phyloP scores from a whole-genome alignment of 2,329 filamentous ascomycete species.

The Whalleya microplaca region DNA sequence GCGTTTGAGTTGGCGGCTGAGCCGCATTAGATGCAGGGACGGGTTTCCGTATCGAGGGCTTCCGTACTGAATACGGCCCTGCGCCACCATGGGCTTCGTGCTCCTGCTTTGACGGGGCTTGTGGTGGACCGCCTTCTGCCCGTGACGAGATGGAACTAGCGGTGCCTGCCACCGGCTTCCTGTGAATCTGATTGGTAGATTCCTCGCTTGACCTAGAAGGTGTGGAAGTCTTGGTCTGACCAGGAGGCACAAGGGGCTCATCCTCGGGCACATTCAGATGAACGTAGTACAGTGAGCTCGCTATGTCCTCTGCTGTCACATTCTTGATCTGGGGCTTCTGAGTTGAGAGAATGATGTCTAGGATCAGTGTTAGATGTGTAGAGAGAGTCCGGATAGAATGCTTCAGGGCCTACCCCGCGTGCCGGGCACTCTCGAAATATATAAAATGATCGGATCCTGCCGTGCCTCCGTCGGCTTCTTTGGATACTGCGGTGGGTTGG shows the following conservation, averaged over 20 bases:
- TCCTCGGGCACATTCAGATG: constrained; percentile 74
- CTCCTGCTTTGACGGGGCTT: constrained; percentile 28
- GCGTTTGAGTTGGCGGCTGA: constrained; percentile 7
- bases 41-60: constrained; percentile 20
- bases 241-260: constrained; percentile 40
- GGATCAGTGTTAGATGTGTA: constrained; percentile 20
- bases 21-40: constrained; percentile 4
- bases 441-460: constrained; percentile 77
- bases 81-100: constrained; percentile 18
- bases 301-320: constrained; percentile 84
- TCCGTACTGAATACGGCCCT: constrained; percentile 10
- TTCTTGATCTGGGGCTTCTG: constrained; percentile 87
- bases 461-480: constrained; percentile 71
- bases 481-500: constrained; percentile 85
- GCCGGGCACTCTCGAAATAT: constrained; percentile 91
- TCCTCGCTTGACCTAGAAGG: constrained; percentile 50
- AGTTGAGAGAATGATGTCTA: constrained; percentile 90
- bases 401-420: constrained; percentile 68
- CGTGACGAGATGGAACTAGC: constrained; percentile 23
- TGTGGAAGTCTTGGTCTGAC: constrained; percentile 34
- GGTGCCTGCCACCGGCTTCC: constrained; percentile 52
- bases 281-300: constrained; percentile 87
- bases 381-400: constrained; percentile 5
- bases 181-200: constrained; percentile 45
- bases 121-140: constrained; percentile 8